Conservation (phyloP, 257 asterid genomes). For the Jasminum sambac region DNA sequence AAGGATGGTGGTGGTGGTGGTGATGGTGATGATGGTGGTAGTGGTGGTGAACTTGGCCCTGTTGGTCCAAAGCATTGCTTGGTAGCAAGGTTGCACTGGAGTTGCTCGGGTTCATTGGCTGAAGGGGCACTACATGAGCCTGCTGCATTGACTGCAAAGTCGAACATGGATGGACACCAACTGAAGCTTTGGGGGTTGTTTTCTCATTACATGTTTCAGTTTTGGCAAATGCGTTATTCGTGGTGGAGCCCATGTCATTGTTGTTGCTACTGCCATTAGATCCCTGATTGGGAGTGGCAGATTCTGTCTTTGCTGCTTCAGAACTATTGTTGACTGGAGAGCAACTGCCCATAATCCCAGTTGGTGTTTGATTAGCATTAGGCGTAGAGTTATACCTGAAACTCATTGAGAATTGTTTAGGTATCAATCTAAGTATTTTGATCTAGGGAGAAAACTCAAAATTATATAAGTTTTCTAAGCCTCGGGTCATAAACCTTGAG, state of each 20-base stretch:
- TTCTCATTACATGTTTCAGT: constrained; percentile 30
- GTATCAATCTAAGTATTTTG: not conserved
- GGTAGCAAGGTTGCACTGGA: constrained; percentile 26
- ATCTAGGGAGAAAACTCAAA: not conserved
- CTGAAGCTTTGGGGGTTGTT: constrained; percentile 24
- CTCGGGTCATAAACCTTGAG: constrained; percentile 35
- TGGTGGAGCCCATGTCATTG: constrained; percentile 54
- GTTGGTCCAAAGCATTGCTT: constrained; percentile 33
- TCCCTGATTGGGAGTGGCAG: constrained; percentile 43
- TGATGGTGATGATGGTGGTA: constrained; percentile 55
- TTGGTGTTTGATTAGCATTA: constrained; percentile 39
- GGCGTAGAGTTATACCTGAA: constrained; percentile 45
- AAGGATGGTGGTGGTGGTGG: constrained; percentile 21
- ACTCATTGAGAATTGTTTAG: not conserved
- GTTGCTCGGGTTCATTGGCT: constrained; percentile 27
- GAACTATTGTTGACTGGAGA: constrained; percentile 45
- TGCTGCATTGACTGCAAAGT: constrained; percentile 38
- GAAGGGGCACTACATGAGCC: constrained; percentile 30
- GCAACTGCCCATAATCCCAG: constrained; percentile 48
- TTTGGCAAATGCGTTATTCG: constrained; percentile 37
- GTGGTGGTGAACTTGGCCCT: constrained; percentile 47
- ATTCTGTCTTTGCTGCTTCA: constrained; percentile 44
- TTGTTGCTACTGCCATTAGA: constrained; percentile 53
- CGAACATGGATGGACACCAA: constrained; percentile 27
- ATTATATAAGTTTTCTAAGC: constrained; percentile 1